Percentiles rank a stretch among this genome's conserved stretches.
phyloP scores from a whole-genome alignment of 495 filamentous ascomycete species.

The Paragyromitra xinjiangensis region DNA sequence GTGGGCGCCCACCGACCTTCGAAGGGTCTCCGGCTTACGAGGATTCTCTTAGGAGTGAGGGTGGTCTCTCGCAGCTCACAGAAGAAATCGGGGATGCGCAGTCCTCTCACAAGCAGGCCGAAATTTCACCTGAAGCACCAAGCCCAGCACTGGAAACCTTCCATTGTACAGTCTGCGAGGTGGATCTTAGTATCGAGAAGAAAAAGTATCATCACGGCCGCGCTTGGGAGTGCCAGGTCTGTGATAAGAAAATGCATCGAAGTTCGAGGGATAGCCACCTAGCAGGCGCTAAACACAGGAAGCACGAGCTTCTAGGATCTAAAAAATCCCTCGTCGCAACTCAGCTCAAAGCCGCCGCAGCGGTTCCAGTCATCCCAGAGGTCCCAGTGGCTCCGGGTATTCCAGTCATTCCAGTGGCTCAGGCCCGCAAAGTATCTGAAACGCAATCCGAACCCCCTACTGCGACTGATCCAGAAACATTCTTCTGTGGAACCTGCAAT shows the following conservation, averaged over 20 bases:
- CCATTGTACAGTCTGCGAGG: slow-evolving; percentile 4
- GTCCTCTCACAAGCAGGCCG: not conserved
- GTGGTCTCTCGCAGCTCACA: not conserved
- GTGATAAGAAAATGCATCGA: slow-evolving; percentile 13
- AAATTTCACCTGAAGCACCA: not conserved
- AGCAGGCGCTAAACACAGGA: not conserved
- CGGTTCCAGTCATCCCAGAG: not conserved
- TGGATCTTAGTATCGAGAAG: not conserved
- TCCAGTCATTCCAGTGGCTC: not conserved
- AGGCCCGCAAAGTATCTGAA: not conserved
- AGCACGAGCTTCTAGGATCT: not conserved
- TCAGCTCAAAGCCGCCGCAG: not conserved
- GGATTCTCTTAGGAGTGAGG: not conserved
- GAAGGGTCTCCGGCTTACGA: not conserved
- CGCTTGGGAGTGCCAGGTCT: slow-evolving; percentile 16
- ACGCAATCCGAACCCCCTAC: not conserved
- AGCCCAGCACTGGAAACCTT: not conserved
- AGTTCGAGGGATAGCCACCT: not conserved
- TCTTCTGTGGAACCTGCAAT: slow-evolving; percentile 4
- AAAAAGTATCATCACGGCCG: not conserved
- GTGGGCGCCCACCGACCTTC: not conserved
- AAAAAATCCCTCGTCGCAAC: not conserved
- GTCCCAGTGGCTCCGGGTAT: not conserved
- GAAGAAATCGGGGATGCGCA: not conserved
- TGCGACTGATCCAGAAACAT: not conserved